These are phyloP conservation scores for Peniophora sp. DNA, from an alignment of 1,284 basidiomycete genomes.

Conservation along the genomic window DNA sequence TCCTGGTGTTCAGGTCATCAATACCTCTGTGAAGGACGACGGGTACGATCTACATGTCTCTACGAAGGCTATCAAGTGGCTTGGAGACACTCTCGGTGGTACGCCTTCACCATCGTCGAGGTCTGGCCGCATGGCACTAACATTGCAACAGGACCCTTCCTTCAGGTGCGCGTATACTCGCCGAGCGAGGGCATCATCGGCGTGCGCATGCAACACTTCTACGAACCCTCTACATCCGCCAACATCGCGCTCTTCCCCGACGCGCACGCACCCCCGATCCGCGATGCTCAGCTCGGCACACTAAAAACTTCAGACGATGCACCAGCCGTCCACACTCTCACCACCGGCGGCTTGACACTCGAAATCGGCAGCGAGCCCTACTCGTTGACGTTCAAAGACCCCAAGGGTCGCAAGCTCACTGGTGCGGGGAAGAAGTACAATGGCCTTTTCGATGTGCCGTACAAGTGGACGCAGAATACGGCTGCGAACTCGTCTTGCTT, in stretches of 20 bases:
- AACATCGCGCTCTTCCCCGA: slow-evolving; percentile 62
- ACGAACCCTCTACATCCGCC: slow-evolving; percentile 33
- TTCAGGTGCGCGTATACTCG: slow-evolving; percentile 54
- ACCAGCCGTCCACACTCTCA: slow-evolving; percentile 14
- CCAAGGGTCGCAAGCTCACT: slow-evolving; percentile 35
- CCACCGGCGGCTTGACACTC: slow-evolving; percentile 37
- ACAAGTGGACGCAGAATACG: slow-evolving; percentile 49
- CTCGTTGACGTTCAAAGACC: slow-evolving; percentile 51
- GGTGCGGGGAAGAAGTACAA: slow-evolving; percentile 55
- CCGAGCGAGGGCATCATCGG: slow-evolving; percentile 62
- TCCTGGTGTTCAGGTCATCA: slow-evolving; percentile 48
- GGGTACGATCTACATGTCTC: slow-evolving; percentile 55
- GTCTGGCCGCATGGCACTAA: slow-evolving; percentile 2
- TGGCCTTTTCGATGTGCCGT: slow-evolving; percentile 57
- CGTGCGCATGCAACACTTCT: slow-evolving; percentile 58
- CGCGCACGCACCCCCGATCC: slow-evolving; percentile 40
- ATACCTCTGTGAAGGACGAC: slow-evolving; percentile 31
- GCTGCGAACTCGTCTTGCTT: slow-evolving; percentile 57
- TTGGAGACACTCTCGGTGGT: slow-evolving; percentile 66
- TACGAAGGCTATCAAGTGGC: slow-evolving; percentile 55
- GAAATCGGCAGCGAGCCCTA: slow-evolving; percentile 54
- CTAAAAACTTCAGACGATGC: slow-evolving; percentile 25
- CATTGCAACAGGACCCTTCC: slow-evolving; percentile 39
- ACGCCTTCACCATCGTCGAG: slow-evolving; percentile 13
- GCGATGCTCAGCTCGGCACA: slow-evolving; percentile 31